Evolutionary conservation across 2,329 filamentous ascomycete genomes (phyloP), one percentile per base, ranked within the genome.

Genomic region (Colletotrichum phormii): DNA sequence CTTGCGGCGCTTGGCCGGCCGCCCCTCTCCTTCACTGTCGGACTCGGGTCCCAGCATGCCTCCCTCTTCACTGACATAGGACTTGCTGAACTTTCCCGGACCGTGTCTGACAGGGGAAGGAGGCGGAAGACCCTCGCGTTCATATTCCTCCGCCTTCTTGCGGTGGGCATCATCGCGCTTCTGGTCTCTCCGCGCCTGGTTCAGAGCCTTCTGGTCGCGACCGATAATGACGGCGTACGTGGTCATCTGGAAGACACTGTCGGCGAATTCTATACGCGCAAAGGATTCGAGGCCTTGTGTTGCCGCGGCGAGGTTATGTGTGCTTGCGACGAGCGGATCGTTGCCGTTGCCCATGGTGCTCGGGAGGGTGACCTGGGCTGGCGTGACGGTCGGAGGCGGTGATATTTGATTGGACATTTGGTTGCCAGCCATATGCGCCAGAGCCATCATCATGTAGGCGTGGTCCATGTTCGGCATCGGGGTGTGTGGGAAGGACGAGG

Each of bases 221-320:
- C 93, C 93, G 33, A 95, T 89, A 69, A 93, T 89, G 76, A 95
- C 88, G 64, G 89, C 87, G 77, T 92, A 92, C 1, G 92, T 94
- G 64, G 91, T 94, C 90, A 95, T 93, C 81, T 94, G 93, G 80
- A 94, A 95, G 68, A 91, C 89, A 78, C 93, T 92, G 84, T 95
- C 93, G 76, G 89, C 87, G 79, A 95, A 95, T 77, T 91, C 89
- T 73, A 95, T 85, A 64, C 86, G 84, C 55, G 89, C 89, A 79
- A 89, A 90, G 3, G 88, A 89, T 77, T 90, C 87, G 15, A 90
- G 81, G 60, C 81, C 83, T 75, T 86, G 84, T 24, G 82, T 79
- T 8, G 80, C 75, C n/a, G 76, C 79, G 63, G 79, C 76, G 65
- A 83, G 82, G 15, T 61, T 73, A 8, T 80, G 80, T 49, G 80